phyloP scores from a whole-genome alignment of 1,284 basidiomycete species.

The Moniliophthora roreri region DNA sequence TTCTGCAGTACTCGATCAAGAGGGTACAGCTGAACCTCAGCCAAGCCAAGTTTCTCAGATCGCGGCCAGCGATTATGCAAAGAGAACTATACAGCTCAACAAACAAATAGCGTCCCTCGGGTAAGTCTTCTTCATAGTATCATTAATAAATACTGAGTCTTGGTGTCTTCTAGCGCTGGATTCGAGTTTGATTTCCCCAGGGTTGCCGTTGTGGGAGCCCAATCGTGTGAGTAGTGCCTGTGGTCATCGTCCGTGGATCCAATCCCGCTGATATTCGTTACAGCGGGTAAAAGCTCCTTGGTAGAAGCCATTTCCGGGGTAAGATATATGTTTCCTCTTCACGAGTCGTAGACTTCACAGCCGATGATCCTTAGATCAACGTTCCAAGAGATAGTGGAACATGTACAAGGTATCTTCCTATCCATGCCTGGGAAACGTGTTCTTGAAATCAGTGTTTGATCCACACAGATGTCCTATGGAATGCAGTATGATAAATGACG shows the following conservation, averaged over 20 bases:
- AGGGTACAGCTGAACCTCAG: no score
- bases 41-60: no score
- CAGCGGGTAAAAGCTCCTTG: constrained; percentile 60
- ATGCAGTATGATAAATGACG: constrained; percentile 44
- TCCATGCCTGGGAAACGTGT: background rate
- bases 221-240: constrained; percentile 55
- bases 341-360: background rate
- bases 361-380: constrained; percentile 39
- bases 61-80: no score
- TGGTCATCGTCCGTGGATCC: no score
- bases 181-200: constrained; percentile 43
- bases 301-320: constrained; percentile 61
- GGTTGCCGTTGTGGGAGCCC: constrained; percentile 58
- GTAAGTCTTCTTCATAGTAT: no score
- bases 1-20: no score
- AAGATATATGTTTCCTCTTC: constrained; percentile 15
- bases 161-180: background rate
- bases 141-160: no score
- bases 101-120: no score
- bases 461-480: constrained; percentile 62
- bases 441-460: background rate
- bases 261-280: constrained; percentile 2
- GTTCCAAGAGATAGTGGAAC: constrained; percentile 62
- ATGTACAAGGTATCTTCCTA: constrained; percentile 46
- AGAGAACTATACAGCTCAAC: no score